Conservation (phyloP, 768 basidiomycete species). For the Mycena olivaceomarginata region DNA sequence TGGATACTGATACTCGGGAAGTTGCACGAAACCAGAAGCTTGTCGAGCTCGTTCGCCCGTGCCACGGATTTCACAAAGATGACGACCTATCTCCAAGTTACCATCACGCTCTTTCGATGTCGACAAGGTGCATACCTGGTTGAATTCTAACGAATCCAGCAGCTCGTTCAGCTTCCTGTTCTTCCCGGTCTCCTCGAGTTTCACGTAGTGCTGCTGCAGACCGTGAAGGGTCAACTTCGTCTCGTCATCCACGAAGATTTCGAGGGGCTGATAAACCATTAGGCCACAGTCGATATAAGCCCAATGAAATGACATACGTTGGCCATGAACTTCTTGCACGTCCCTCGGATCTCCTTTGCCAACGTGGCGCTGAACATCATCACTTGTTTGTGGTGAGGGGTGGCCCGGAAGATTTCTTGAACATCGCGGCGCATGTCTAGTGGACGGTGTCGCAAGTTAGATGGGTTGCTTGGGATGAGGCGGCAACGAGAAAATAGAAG, state of each 20-base stretch:
- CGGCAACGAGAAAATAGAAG: conserved; percentile 72
- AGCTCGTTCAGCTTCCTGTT: conserved; percentile 98
- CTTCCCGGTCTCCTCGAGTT: conserved; percentile 95
- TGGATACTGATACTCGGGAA: conserved; percentile 99
- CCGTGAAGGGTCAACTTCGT: conserved; percentile 99
- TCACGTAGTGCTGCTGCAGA: conserved; percentile 98
- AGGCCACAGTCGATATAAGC: conserved; percentile 10
- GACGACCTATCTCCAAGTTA: conserved; percentile 83
- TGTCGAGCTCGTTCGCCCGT: conserved; percentile 97
- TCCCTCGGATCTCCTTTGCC: conserved; percentile 96
- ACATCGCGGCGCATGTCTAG: conserved; percentile 99
- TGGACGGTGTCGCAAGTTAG: conserved; percentile 82
- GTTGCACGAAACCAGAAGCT: conserved; percentile 96
- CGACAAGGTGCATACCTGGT: conserved; percentile 78
- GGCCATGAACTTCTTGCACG: conserved; percentile 99
- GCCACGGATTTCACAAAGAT: conserved; percentile 99
- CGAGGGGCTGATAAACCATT: conserved; percentile 83
- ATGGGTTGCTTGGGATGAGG: conserved; percentile 71
- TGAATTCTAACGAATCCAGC: conserved; percentile 97
- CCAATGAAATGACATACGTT: conserved; percentile 77
- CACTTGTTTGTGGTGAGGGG: conserved; percentile 99
- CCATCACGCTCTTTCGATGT: background rate
- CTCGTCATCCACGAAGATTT: conserved; percentile 99
- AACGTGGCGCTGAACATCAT: conserved; percentile 99
- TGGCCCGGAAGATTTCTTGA: conserved; percentile 99